Base-by-base conservation (phyloP, 2,329 filamentous ascomycete species). In the Arthrinium puccinioides region DNA sequence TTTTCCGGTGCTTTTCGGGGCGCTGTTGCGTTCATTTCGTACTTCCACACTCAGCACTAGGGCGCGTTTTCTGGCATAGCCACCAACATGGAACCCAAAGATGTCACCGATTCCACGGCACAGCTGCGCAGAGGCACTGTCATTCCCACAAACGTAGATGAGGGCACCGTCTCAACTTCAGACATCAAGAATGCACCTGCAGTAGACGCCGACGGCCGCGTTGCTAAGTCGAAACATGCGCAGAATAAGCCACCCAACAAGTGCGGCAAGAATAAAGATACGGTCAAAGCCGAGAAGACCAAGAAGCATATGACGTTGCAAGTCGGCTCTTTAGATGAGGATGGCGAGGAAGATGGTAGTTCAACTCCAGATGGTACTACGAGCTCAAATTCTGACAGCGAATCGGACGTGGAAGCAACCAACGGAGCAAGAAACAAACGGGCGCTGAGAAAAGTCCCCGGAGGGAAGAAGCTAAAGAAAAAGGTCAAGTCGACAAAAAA, bases 361-460 rank as follows among this genome's bases (percentile, higher is more conserved):
- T 42, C 41, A 9, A 44, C 41, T 11, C 42, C 44, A 11, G 43
- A 39, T 21, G 45, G 47, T 16, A 44, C 37, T 8, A 28, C 18
- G 13, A 46, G 46, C 2, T 51, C 46, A 6, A 51, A 55, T n/a
- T 52, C 52, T 4, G 48, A 53, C 20, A 48, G 49, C 1, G 52
- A 48, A 6, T 50, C 43, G 9, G 33, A 28, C 5, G 18, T 7
- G 46, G 47, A 1, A 44, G 42, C 30, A 48, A 49, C 13, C 31
- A 24, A 33, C 9, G 31, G 13, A 11, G 35, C 43, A 19, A 51
- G 49, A 38, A 59, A 54, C 40, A 57, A 54, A 41, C 47, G 46
- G 15, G 20, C 37, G 6, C 34, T 44, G 19, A 60, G 56, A 46
- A 60, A 56, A 37, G 11, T 4, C 4, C 9, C n/a, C n/a, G 24